Base-by-base conservation (phyloP, 257 asterid genomes). In the Thymus mandschuricus region DNA sequence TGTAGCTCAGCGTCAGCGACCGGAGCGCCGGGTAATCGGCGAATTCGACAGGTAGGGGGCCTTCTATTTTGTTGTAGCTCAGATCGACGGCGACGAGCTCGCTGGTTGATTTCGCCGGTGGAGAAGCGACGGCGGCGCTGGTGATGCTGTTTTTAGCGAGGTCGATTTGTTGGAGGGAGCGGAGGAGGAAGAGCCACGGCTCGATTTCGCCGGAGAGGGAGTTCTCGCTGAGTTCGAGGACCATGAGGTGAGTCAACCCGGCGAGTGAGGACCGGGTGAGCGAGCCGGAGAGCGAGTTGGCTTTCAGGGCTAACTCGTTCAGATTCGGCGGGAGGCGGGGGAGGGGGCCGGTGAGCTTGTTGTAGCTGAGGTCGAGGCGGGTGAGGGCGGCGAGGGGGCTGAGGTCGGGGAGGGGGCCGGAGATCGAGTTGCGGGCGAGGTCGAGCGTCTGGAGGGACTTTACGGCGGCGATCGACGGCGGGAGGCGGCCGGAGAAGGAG, bases 71-170 rank as follows among this genome's bases (percentile, higher is more conserved):
- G 79, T 90, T 93, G 82, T 78, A 86, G 11, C 97, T 85, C 69
- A 91, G 73, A 75, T 93, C 91, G 3, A 88, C 87, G 75, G 98
- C 97, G 35, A 93, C 79, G 54, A 93, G 90, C 43, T 83, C 86
- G 77, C 83, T 79, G 78, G 80, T 66, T 21, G 52, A 27, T n/a
- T 77, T 74, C 3, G 48, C 61, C 31, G 91, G 58, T 0, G 85
- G 86, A 29, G 40, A 77, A 38, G 74, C 52, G 66, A 89, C 79
- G 78, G 73, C 43, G 62, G 85, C 48, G 10, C 63, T 28, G 3
- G 88, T 80, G 78, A 93, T 80, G 56, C 65, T 62, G 84, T 93
- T 93, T 5, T 82, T 84, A 0, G 96, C 88, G 38, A 93, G 58
- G 75, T 91, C 86, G 59, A 85, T 73, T 73, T 93, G 98, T 62